These are phyloP conservation scores for Berberis vulgaris DNA, from an alignment of 164 flowering plant species.

Conservation along the genomic window DNA sequence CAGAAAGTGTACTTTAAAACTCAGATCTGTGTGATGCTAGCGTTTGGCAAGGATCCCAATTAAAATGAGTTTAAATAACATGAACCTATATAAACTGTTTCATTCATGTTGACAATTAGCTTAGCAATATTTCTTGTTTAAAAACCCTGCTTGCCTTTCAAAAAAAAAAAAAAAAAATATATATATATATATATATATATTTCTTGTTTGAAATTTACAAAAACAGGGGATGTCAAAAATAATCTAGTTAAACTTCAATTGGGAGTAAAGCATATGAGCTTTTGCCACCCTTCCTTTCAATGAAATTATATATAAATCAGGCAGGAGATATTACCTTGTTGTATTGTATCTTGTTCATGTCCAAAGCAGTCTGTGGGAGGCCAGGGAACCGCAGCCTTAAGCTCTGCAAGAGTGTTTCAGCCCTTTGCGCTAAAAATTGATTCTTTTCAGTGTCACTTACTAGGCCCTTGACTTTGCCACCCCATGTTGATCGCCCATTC, in stretches of 20 bases:
- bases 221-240: no score
- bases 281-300: not conserved
- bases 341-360: slow-evolving; percentile 70
- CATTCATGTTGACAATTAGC: no score
- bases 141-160: no score
- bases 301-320: not conserved
- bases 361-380: slow-evolving; percentile 66
- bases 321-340: slow-evolving; percentile 42
- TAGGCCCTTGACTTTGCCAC: slow-evolving; percentile 53
- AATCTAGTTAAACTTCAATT: no score
- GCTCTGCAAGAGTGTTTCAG: slow-evolving; percentile 56
- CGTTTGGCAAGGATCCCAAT: no score
- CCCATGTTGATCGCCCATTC: slow-evolving; percentile 40
- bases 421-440: slow-evolving; percentile 43
- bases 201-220: no score
- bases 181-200: no score
- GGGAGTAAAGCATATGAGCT: no score
- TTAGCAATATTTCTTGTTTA: no score
- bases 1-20: not conserved
- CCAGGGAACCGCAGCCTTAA: slow-evolving; percentile 61
- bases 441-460: slow-evolving; percentile 35
- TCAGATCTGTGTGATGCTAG: not conserved
- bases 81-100: no score
- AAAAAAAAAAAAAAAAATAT: no score
- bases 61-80: no score